Evolutionary conservation across 2,329 filamentous ascomycete species (phyloP).

Genomic region (Fusarium nygamai): DNA sequence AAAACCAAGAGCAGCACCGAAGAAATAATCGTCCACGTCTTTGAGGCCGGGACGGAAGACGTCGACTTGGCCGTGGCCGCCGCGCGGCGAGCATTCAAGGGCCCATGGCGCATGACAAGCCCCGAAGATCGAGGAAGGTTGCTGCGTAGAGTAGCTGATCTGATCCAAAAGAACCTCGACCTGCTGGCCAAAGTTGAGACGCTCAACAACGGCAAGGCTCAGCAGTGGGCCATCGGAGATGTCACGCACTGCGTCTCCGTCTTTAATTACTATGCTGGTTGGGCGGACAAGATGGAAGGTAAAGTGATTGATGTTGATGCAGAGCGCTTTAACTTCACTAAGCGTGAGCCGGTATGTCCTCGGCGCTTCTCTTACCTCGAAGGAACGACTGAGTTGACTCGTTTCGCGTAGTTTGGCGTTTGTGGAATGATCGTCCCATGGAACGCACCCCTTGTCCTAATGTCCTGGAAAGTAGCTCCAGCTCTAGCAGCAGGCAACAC

Average conservation of each 20-base stretch:
- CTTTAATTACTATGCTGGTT: not conserved
- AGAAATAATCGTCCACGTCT: not conserved
- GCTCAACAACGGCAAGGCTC: not conserved
- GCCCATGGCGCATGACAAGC: not conserved
- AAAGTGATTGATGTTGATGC: not conserved
- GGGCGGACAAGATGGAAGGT: not conserved
- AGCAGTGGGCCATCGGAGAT: not conserved
- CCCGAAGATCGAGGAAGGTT: not conserved
- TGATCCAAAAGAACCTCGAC: not conserved
- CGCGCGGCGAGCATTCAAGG: not conserved
- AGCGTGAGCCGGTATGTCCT: not conserved
- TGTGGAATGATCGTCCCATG: not conserved
- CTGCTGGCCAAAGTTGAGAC: not conserved
- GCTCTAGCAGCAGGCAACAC: not conserved
- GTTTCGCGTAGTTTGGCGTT: not conserved
- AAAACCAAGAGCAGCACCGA: accelerated
- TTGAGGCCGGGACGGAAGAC: accelerated
- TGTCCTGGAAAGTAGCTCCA: not conserved
- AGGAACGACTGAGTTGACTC: not conserved
- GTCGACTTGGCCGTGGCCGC: not conserved
- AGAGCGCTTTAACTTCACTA: not conserved
- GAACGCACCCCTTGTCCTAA: not conserved
- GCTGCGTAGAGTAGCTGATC: not conserved
- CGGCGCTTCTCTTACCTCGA: accelerated
- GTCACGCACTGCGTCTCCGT: not conserved